Base-by-base conservation (phyloP, 345 rosid species). In the Geranium brycei region DNA sequence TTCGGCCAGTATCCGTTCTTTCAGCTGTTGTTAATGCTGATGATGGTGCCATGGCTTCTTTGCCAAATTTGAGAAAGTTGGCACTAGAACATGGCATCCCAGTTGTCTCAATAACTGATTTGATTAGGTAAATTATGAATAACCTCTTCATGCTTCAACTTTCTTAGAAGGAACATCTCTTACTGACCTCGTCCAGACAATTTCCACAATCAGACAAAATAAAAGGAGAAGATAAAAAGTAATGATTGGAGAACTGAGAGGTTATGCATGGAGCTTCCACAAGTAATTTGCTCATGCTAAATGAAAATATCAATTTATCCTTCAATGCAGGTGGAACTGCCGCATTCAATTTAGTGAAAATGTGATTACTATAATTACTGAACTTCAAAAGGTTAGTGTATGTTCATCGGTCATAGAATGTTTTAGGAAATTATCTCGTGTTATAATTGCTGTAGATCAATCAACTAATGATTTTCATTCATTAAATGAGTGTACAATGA, bases 51-150 rank as follows among this genome's bases (percentile, higher is more conserved):
- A 76, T 82, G 71, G 86, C 97, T 60, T 72, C 91, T 14, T 63
- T 85, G 62, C 32, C 77, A 0, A 68, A 59, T 75, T 66, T 83
- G 59, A 76, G 78, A 71, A 81, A 83, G 64, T 70, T 87, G 66
- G 87, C 88, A 31, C 63, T 71, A 51, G 80, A 85, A 58, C 67
- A 88, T 53, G 61, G 62, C 79, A 80, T 88, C 17, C 88, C 90
- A 64, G 66, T 85, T 63, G 81, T 83, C 64, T 86, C 95, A 4
- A 77, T 88, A 63, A 87, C 88, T n/a, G 95, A 91, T 82, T 66
- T 88, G 61, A 88, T 91, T 67, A 83, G 97, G 95, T 86, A 57
- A 53, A 51, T 7, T 19, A 19, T 59, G 17, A 17, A 60, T 58
- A 17, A 1, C 8, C 1, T 60, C 18, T 16, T 14, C n/a, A 31